Percentiles rank a stretch among this genome's conserved stretches.
Evolutionary conservation across 148 eudicot species (phyloP).

Genomic region (Heliosperma pusillum): DNA sequence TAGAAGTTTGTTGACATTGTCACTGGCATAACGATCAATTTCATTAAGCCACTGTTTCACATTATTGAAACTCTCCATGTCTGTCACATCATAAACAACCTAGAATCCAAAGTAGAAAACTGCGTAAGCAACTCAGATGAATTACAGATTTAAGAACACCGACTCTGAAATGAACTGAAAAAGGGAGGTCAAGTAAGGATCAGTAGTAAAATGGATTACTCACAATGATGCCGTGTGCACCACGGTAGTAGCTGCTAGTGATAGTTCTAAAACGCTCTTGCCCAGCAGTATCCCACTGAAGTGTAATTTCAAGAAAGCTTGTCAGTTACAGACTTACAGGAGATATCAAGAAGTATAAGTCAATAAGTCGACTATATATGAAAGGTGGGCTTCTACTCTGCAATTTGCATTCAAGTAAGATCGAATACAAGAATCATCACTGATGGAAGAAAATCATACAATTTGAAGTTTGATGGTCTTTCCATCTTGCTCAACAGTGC

Average conservation of each 20-base stretch:
- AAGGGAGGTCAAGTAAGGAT: neutral
- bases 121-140: slow-evolving; percentile 19
- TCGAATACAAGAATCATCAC: neutral
- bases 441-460: slow-evolving; percentile 26
- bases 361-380: slow-evolving; percentile 1
- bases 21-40: slow-evolving; percentile 73
- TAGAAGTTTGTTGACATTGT: slow-evolving; percentile 69
- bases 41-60: slow-evolving; percentile 74
- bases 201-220: slow-evolving; percentile 17
- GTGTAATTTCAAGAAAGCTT: neutral
- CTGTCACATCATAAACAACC: slow-evolving; percentile 84
- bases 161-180: neutral
- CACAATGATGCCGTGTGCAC: slow-evolving; percentile 54
- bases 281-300: slow-evolving; percentile 56
- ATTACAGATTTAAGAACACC: neutral
- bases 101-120: slow-evolving; percentile 18
- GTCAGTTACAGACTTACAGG: slow-evolving; percentile 13
- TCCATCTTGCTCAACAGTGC: slow-evolving; percentile 56
- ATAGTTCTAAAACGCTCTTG: slow-evolving; percentile 56
- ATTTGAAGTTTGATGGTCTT: slow-evolving; percentile 50
- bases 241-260: slow-evolving; percentile 54
- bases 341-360: neutral
- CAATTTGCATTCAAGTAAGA: neutral
- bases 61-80: slow-evolving; percentile 72
- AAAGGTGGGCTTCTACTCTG: neutral